Conservation (phyloP, 2,329 filamentous ascomycete species). For the Penicillium occitanis region DNA sequence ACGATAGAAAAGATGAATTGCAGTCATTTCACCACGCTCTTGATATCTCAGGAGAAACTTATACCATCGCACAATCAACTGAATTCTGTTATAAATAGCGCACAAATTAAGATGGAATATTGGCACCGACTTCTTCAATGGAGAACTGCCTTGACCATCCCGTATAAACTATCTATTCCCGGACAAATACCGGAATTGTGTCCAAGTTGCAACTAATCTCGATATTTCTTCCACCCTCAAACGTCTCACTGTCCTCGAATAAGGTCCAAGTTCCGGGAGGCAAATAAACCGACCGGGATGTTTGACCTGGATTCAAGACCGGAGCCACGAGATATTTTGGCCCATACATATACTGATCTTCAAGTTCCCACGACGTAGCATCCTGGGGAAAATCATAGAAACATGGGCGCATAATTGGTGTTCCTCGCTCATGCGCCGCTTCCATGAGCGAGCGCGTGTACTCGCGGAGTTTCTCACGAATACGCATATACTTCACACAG, state of each 20-base stretch:
- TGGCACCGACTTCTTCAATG: neutral
- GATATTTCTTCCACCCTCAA: slow-evolving; percentile 41
- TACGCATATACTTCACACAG: slow-evolving; percentile 58
- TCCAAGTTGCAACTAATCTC: slow-evolving; percentile 48
- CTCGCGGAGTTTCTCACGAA: slow-evolving; percentile 58
- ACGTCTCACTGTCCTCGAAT: slow-evolving; percentile 21
- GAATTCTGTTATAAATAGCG: neutral
- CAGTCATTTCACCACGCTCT: neutral
- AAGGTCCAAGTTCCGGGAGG: slow-evolving; percentile 51
- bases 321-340: slow-evolving; percentile 59
- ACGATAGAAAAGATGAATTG: neutral
- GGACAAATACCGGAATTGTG: slow-evolving; percentile 50
- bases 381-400: slow-evolving; percentile 66
- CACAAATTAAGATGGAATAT: neutral
- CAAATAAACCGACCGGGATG: slow-evolving; percentile 53
- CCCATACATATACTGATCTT: slow-evolving; percentile 65
- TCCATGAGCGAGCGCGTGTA: slow-evolving; percentile 61
- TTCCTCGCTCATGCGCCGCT: slow-evolving; percentile 59
- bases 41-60: neutral
- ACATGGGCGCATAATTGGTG: slow-evolving; percentile 61
- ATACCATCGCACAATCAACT: neutral
- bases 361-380: slow-evolving; percentile 54
- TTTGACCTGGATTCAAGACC: slow-evolving; percentile 52
- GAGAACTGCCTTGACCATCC: neutral
- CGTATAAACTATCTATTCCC: slow-evolving; percentile 11